Evolutionary conservation across 2,329 filamentous ascomycete species (phyloP), one percentile per base, ranked within the genome.

Genomic region (Sporothrix sp.): DNA sequence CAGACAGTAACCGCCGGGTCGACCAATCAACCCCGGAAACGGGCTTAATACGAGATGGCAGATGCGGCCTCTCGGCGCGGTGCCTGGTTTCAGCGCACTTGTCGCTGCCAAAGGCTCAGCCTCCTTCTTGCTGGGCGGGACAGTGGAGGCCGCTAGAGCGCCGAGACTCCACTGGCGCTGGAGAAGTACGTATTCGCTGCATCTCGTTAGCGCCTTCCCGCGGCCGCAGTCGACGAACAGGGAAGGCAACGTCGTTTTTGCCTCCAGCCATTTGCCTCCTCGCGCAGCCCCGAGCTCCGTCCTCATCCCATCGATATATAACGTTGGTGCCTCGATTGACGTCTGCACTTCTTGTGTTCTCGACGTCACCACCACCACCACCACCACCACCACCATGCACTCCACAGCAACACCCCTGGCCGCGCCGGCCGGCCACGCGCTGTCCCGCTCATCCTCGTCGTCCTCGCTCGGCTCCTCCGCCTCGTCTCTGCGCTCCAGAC

Each of bases 401-500:
- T 25, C 36, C 23, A 3, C 11, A 39, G 44, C 32, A 37, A 28
- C 33, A 47, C n/a, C 44, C 10, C 21, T 21, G 16, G 18, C 42
- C 30, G 36, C 48, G 8, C 14, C 44, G 4, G 39, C 36, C 20
- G 40, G 40, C 23, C 48, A 44, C 39, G 21, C 25, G 25, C 30
- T 47, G 21, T 35, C 51, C n/a, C 20, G 18, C 13, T 13, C 33
- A 11, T 11, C 42, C 13, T 46, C 46, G 3, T 33, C 48, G 13
- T 32, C 46, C 4, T 42, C 51, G 16, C 25, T 16, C 40, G 38
- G 39, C 3, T 44, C 51, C 20, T 32, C 75, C 25, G 48, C 75
- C 10, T 66, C 70, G 42, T 75, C 71, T 10, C 38, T 50, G 7
- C 42, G 48, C 30, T 51, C 47, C 2, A 33, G 51, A 13, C 44